Evolutionary conservation across 257 asterid species (phyloP), one percentile per base, ranked within the genome.

Genomic region (Nicotiana benthamiana): DNA sequence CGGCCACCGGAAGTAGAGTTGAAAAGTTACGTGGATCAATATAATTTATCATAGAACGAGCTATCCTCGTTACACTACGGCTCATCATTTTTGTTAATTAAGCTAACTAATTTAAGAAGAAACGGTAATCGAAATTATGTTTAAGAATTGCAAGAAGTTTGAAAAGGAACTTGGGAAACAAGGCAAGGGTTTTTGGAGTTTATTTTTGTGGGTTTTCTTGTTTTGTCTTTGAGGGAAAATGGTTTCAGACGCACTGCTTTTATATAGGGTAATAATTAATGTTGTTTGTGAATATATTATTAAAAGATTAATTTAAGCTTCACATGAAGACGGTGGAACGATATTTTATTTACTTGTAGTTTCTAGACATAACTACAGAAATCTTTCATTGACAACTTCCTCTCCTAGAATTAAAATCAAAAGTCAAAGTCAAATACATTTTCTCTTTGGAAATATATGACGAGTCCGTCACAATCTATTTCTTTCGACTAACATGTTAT

Each of bases 11-110:
- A 36, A 75, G 15, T 26, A 84, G 61, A 30, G 84, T 85, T 0
- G 97, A 89, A 24, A 88, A 83, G 85, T 80, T 84, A 22, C 97
- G 87, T 20, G 87, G 85, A 13, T 86, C 86, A 43, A 81, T 32
- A 60, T 82, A 87, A 32, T 68, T 63, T 13, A 87, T n/a, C 84
- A 85, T 70, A 32, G 89, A 77, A 32, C 85, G 86, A 46, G 84
- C 84, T 26, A 81, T 79, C 84, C 80, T 81, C 4, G 87, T 77
- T 66, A 92, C 72, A 48, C 90, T 81, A 27, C 91, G 84, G 76
- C 86, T 83, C 92, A 92, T 89, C 95, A 89, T 92, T 77, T 20
- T 36, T 9, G 22, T 18, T 4, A 79, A 28, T 27, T 9, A n/a
- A 65, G 36, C 9, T 7, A 52, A 57, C 54, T 15, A 63, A 51